Base-by-base conservation (phyloP, 257 asterid genomes). In the Penstemon eatonii region DNA sequence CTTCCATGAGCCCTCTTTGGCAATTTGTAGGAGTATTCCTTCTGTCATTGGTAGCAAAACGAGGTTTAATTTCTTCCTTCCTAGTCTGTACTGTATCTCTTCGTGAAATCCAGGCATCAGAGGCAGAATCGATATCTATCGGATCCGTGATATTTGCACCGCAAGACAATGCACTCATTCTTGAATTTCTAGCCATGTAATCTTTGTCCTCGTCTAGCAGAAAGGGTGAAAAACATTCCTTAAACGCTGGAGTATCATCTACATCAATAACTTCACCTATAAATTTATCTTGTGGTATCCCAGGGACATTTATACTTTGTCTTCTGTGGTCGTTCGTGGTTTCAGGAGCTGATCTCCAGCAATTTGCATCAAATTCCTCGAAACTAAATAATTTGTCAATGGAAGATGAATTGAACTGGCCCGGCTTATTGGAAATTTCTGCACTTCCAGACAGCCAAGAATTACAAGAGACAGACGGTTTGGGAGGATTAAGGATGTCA, bases 211-310 rank as follows among this genome's bases (percentile, higher is more conserved):
- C 66, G 50, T 81, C 85, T 70, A 63, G 75, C 73, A 63, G 76
- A 70, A 55, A 68, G 10, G 82, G 75, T 56, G 87, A 76, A 74
- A 79, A 75, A 65, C 71, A 73, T 78, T 80, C 81, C 56, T 65
- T 65, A 64, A 73, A 79, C 71, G 83, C 75, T 71, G 74, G 73
- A 52, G 80, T 59, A 60, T 75, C 81, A 41, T 82, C 87, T 53
- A 78, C 73, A 60, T 89, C 80, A 78, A 94, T 86, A 66, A 87
- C 88, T 81, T 91, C 97, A 76, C 95, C 96, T 51, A 78, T 67
- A 56, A 78, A 65, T 77, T 83, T 76, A 60, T 78, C 85, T 70
- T 70, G 77, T 58, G 60, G 72, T 69, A 71, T 69, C 64, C 80
- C 84, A 69, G 83, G 66, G 53, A 56, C 78, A 74, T 81, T 78